A percentile compares a stretch with the other conserved stretches of the same genome.
phyloP scores from a whole-genome alignment of 2,329 filamentous ascomycete genomes.

The Magnaporthiopsis incrustans region DNA sequence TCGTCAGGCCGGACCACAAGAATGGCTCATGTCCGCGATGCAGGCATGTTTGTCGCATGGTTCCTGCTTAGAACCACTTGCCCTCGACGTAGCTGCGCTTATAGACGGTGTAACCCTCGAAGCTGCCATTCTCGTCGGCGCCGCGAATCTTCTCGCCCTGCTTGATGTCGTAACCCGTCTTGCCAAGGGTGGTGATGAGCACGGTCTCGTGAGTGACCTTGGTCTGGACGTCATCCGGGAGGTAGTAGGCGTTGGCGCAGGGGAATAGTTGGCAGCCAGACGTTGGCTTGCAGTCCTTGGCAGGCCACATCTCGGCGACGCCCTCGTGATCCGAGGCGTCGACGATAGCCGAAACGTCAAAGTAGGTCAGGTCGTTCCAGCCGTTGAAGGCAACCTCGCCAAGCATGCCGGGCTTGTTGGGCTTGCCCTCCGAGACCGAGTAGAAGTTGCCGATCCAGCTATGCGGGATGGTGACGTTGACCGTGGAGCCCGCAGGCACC shows the following conservation, averaged over 20 bases:
- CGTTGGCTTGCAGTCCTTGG: slow-evolving; percentile 17
- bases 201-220: slow-evolving; percentile 24
- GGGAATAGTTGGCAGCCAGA: slow-evolving; percentile 33
- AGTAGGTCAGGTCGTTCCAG: slow-evolving; percentile 28
- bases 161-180: slow-evolving; percentile 6
- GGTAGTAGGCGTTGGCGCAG: slow-evolving; percentile 33
- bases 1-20: neutral
- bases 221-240: slow-evolving; percentile 31
- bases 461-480: slow-evolving; percentile 26
- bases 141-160: slow-evolving; percentile 7
- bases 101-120: slow-evolving; percentile 9
- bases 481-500: slow-evolving; percentile 29
- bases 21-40: neutral
- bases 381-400: slow-evolving; percentile 28
- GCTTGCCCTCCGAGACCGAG: slow-evolving; percentile 23
- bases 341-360: slow-evolving; percentile 38
- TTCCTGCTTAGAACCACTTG: slow-evolving; percentile 5
- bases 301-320: slow-evolving; percentile 31
- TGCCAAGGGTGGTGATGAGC: slow-evolving; percentile 24
- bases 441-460: slow-evolving; percentile 26
- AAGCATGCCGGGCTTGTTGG: slow-evolving; percentile 28
- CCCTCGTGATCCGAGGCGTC: slow-evolving; percentile 30
- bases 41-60: neutral
- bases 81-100: slow-evolving; percentile 16
- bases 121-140: slow-evolving; percentile 6